Conservation (phyloP, 306 rosid species). For the Castanopsis chinensis region DNA sequence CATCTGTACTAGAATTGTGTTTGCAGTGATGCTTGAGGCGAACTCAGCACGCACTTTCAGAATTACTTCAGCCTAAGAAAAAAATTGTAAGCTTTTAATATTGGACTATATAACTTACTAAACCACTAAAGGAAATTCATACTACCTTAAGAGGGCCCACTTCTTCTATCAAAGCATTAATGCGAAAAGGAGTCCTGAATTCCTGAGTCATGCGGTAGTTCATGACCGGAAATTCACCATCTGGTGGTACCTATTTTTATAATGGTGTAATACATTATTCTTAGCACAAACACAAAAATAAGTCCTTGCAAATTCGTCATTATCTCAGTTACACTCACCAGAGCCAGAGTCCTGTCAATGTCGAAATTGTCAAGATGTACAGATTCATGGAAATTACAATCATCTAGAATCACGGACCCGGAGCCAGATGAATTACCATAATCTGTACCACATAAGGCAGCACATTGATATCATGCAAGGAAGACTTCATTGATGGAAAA, state of each 20-base stretch:
- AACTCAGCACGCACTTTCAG: slow-evolving; percentile 80
- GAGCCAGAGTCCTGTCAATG: slow-evolving; percentile 64
- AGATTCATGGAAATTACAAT: slow-evolving; percentile 95
- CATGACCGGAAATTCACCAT: slow-evolving; percentile 97
- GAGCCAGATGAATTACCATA: slow-evolving; percentile 62
- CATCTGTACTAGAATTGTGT: slow-evolving; percentile 67
- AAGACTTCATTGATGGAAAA: not conserved
- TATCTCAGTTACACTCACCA: slow-evolving; percentile 54
- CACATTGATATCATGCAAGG: slow-evolving; percentile 19
- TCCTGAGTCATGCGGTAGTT: slow-evolving; percentile 88
- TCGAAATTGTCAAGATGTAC: slow-evolving; percentile 86
- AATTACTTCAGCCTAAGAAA: slow-evolving; percentile 74
- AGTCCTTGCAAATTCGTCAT: not conserved
- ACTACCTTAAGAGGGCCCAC: slow-evolving; percentile 71
- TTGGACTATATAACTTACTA: slow-evolving; percentile 6
- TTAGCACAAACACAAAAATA: slow-evolving; percentile 1
- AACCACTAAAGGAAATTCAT: slow-evolving; percentile 9
- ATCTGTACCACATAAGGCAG: slow-evolving; percentile 46
- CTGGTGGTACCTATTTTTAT: slow-evolving; percentile 69
- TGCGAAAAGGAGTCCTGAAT: slow-evolving; percentile 84
- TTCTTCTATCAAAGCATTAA: slow-evolving; percentile 86
- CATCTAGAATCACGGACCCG: slow-evolving; percentile 77
- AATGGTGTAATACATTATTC: slow-evolving; percentile 17
- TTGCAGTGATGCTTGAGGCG: slow-evolving; percentile 65
- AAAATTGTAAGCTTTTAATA: slow-evolving; percentile 15